phyloP scores from a whole-genome alignment of 176 grass and related monocot species.

The Phoenix dactylifera region DNA sequence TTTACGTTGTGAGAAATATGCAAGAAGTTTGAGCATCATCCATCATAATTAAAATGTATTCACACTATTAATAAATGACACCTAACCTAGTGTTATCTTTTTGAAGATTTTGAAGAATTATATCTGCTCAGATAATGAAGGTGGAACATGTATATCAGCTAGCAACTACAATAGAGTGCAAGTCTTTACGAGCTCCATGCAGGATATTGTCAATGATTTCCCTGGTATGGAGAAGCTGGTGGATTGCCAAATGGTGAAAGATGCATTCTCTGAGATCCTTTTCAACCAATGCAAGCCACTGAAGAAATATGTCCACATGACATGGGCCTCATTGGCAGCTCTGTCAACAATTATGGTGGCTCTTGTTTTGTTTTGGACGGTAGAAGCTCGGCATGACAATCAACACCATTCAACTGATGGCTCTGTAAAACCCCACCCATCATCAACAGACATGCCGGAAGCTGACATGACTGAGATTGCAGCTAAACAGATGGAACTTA shows the following conservation, averaged over 20 bases:
- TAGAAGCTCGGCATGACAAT: not conserved
- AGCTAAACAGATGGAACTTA: too few species aligned
- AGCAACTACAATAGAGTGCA: conserved; percentile 70
- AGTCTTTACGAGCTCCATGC: conserved; percentile 76
- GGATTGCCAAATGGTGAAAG: conserved; percentile 57
- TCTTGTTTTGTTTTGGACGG: conserved; percentile 5
- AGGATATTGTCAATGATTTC: conserved; percentile 79
- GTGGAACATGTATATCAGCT: conserved; percentile 49
- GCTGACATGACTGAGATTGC: too few species aligned
- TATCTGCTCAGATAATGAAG: conserved; percentile 48
- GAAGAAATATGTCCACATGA: conserved; percentile 26
- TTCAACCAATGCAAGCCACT: conserved; percentile 53
- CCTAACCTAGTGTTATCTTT: conserved; percentile 1
- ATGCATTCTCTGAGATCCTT: conserved; percentile 68
- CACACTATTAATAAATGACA: too few species aligned
- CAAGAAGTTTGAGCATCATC: too few species aligned
- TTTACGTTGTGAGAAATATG: too few species aligned
- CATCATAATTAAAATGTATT: too few species aligned
- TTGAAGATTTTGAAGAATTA: conserved; percentile 62
- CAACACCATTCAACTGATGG: not conserved
- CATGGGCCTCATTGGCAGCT: conserved; percentile 39
- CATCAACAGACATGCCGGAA: conserved; percentile 4
- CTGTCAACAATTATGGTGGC: conserved; percentile 33
- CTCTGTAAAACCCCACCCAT: conserved; percentile 40
- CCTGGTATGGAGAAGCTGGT: conserved; percentile 72